Conservation (phyloP, 768 basidiomycete species). For the Hygrocybe coccinea region DNA sequence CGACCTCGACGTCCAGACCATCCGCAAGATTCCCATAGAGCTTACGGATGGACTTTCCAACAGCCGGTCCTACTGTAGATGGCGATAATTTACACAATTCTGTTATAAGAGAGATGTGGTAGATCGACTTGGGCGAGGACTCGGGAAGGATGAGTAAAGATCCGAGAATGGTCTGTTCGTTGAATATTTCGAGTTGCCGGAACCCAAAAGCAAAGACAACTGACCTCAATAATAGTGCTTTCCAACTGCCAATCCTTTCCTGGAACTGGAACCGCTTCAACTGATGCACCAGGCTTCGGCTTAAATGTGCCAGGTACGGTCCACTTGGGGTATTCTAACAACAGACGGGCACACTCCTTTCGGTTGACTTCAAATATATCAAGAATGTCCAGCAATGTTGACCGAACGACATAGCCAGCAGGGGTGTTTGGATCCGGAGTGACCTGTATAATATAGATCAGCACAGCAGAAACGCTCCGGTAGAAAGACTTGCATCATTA, state of each 20-base stretch:
- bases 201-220: slow-evolving; percentile 9
- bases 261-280: slow-evolving; percentile 44
- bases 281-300: slow-evolving; percentile 59
- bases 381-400: slow-evolving; percentile 68
- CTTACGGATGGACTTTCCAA: slow-evolving; percentile 91
- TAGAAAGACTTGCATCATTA: slow-evolving; percentile 37
- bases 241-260: slow-evolving; percentile 85
- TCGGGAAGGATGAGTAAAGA: slow-evolving; percentile 73
- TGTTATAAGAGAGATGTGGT: slow-evolving; percentile 83
- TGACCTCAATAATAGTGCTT: slow-evolving; percentile 80
- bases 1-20: slow-evolving; percentile 81
- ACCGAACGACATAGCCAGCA: slow-evolving; percentile 74
- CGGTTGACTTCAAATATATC: slow-evolving; percentile 94
- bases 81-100: slow-evolving; percentile 96
- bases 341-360: slow-evolving; percentile 85
- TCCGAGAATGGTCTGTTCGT: slow-evolving; percentile 61
- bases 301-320: slow-evolving; percentile 80
- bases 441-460: slow-evolving; percentile 41
- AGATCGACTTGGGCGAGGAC: slow-evolving; percentile 70
- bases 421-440: slow-evolving; percentile 72
- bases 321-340: slow-evolving; percentile 87
- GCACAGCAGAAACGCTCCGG: not conserved
- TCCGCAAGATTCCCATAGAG: slow-evolving; percentile 76
- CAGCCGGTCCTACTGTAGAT: slow-evolving; percentile 87
- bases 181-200: not conserved